Evolutionary conservation across 768 basidiomycete genomes (phyloP).

Genomic region (Mycena alexandri): DNA sequence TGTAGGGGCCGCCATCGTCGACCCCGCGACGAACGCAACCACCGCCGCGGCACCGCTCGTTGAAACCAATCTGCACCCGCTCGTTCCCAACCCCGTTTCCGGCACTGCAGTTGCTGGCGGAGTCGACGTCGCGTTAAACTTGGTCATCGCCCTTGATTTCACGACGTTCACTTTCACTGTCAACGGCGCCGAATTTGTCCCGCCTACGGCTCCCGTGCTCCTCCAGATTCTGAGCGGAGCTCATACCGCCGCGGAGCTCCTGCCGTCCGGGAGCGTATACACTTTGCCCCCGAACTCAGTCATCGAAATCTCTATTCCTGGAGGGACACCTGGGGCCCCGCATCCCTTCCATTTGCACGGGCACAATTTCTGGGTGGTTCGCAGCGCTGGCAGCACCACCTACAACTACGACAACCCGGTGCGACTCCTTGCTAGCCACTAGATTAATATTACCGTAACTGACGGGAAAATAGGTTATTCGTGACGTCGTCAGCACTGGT

Average conservation of each 20-base stretch:
- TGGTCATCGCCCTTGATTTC: slow-evolving; percentile 33
- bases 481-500: slow-evolving; percentile 55
- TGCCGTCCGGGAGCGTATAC: background rate
- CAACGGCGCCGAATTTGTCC: slow-evolving; percentile 3
- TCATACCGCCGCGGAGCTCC: slow-evolving; percentile 21
- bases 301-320: slow-evolving; percentile 40
- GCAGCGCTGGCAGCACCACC: slow-evolving; percentile 41
- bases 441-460: background rate
- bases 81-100: slow-evolving; percentile 42
- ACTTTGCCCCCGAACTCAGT: slow-evolving; percentile 3
- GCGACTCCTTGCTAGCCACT: slow-evolving; percentile 18
- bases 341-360: slow-evolving; percentile 39
- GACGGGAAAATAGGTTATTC: slow-evolving; percentile 34
- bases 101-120: slow-evolving; percentile 51
- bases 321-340: slow-evolving; percentile 34
- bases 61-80: slow-evolving; percentile 46
- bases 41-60: slow-evolving; percentile 39
- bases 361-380: slow-evolving; percentile 49
- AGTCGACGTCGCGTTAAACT: slow-evolving; percentile 51
- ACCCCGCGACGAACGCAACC: slow-evolving; percentile 52
- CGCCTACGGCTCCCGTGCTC: slow-evolving; percentile 17
- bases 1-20: slow-evolving; percentile 42
- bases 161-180: slow-evolving; percentile 11
- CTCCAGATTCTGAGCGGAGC: slow-evolving; percentile 39
- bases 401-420: slow-evolving; percentile 57